phyloP scores from a whole-genome alignment of 2,329 filamentous ascomycete species.

The Gnomoniopsis sp. region DNA sequence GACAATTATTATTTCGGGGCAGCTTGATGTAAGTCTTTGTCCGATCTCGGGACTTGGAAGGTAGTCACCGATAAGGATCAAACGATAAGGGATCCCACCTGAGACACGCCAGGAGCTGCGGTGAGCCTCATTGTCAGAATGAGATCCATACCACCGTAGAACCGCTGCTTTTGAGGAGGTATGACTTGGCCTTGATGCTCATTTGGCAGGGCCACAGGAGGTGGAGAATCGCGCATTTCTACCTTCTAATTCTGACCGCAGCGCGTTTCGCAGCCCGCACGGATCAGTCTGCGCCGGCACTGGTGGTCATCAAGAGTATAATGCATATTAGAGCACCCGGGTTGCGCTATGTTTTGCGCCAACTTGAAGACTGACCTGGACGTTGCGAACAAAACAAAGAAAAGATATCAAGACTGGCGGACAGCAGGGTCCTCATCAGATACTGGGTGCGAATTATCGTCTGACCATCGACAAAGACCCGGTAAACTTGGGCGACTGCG shows the following conservation, averaged over 20 bases:
- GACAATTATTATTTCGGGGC: conserved; percentile 12
- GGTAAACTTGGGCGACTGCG: conserved; percentile 5
- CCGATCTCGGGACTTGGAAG: conserved; percentile 18
- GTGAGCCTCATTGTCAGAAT: background rate
- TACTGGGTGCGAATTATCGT: background rate
- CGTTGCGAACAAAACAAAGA: background rate
- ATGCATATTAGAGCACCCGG: no score
- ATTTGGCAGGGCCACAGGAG: no score
- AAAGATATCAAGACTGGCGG: background rate
- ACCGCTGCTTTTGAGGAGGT: no score
- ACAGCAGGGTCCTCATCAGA: background rate
- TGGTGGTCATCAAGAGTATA: no score
- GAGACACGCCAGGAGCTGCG: background rate
- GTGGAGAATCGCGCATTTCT: no score
- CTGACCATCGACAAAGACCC: background rate
- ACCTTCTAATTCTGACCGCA: no score
- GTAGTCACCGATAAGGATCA: conserved; percentile 6
- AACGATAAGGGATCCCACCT: conserved; percentile 1
- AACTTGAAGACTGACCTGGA: no score
- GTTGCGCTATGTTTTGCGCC: no score
- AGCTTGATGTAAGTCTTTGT: background rate
- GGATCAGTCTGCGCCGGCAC: no score
- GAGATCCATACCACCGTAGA: no score
- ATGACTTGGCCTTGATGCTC: no score
- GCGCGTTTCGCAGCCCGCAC: no score